Conservation (phyloP, 768 basidiomycete genomes). For the Chalciporus piperatus region DNA sequence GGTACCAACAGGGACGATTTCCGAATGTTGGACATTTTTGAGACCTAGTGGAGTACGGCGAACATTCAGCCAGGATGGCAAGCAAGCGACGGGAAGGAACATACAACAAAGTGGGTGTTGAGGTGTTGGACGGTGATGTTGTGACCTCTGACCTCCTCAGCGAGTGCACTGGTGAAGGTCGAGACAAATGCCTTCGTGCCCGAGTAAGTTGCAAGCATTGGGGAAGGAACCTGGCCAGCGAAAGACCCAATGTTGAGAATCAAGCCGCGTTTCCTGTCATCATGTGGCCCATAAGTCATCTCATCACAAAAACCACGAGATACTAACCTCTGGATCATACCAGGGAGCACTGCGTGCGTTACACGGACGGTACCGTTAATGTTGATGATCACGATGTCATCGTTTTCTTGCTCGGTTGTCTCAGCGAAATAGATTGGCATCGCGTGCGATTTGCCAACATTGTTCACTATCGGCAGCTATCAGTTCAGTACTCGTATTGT, state of each 20-base stretch:
- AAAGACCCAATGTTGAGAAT: constrained; percentile 94
- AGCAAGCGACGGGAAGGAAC: constrained; percentile 27
- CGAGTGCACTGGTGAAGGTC: constrained; percentile 83
- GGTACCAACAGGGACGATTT: constrained; percentile 69
- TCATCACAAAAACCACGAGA: not conserved
- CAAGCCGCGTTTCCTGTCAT: constrained; percentile 69
- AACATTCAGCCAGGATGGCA: not conserved
- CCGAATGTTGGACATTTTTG: constrained; percentile 92
- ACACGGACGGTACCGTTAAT: constrained; percentile 76
- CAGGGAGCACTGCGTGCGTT: constrained; percentile 76
- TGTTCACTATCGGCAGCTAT: constrained; percentile 68
- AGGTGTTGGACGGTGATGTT: constrained; percentile 80
- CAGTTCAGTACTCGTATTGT: not conserved
- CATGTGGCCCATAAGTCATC: not conserved
- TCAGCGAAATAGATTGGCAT: constrained; percentile 86
- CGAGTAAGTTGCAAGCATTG: constrained; percentile 92
- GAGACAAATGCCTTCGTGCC: constrained; percentile 89
- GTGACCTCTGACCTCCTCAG: constrained; percentile 71
- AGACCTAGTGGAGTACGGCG: constrained; percentile 52
- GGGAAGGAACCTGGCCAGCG: constrained; percentile 80
- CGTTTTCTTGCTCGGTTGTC: constrained; percentile 68
- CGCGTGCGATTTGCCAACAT: constrained; percentile 87
- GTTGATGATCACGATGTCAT: constrained; percentile 86
- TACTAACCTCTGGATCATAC: constrained; percentile 71
- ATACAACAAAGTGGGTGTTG: constrained; percentile 93